Conservation (phyloP, 257 asterid genomes). For the Striga asiatica region DNA sequence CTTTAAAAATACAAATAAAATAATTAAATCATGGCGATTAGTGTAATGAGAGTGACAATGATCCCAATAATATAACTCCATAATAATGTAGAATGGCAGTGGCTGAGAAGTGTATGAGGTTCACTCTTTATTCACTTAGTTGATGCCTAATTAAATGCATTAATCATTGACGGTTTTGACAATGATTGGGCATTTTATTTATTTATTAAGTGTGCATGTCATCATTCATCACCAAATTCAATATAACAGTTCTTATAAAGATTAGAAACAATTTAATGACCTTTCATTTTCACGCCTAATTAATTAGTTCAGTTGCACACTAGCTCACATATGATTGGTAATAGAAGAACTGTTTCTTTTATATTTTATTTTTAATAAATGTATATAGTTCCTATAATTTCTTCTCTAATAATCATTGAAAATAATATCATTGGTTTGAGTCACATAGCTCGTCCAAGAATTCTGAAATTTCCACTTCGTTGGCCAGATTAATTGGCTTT, state of each 20-base stretch:
- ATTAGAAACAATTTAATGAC: constrained; percentile 9
- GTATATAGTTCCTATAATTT: too few species aligned
- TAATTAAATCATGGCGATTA: too few species aligned
- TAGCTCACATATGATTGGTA: too few species aligned
- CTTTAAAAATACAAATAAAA: too few species aligned
- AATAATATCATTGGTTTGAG: too few species aligned
- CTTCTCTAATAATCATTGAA: neutral
- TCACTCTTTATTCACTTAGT: constrained; percentile 6
- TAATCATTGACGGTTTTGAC: constrained; percentile 23
- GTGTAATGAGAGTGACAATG: constrained; percentile 13
- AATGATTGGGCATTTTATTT: constrained; percentile 39
- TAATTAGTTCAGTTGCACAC: too few species aligned
- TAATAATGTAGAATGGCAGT: constrained; percentile 1
- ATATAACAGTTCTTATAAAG: too few species aligned
- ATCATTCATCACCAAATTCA: constrained; percentile 21
- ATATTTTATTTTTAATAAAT: too few species aligned
- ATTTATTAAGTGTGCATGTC: constrained; percentile 20
- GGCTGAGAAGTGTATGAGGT: constrained; percentile 12
- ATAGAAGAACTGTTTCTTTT: too few species aligned
- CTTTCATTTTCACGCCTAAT: constrained; percentile 5
- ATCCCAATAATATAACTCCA: constrained; percentile 3
- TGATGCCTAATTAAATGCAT: constrained; percentile 2
- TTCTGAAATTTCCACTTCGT: too few species aligned
- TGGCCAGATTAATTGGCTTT: too few species aligned
- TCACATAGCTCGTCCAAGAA: too few species aligned